Percentiles rank a stretch among this genome's conserved stretches.
Conservation (phyloP, 73 alveolate species). For the Paramecium tetraurelia region DNA sequence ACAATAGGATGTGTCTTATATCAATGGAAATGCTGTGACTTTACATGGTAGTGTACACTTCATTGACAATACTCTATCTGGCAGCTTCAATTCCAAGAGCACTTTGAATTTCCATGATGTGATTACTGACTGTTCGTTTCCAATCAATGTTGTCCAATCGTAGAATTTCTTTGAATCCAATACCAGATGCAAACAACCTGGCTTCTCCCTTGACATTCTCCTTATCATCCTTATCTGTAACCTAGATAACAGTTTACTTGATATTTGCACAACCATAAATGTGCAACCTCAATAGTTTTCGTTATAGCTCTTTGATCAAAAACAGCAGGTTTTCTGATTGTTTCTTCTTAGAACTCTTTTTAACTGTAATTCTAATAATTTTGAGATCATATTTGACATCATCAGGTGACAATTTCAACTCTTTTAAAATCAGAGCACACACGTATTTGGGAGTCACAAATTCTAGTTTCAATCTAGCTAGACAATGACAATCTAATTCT, state of each 20-base stretch:
- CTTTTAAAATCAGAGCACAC: background rate
- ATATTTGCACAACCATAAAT: background rate
- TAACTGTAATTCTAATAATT: slow-evolving; percentile 52
- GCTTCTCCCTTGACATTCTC: background rate
- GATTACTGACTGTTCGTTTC: slow-evolving; percentile 13
- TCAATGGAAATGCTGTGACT: slow-evolving; percentile 33
- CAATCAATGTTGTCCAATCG: slow-evolving; percentile 42
- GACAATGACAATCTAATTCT: background rate
- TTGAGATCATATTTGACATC: background rate
- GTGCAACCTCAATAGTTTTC: background rate
- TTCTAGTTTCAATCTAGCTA: background rate
- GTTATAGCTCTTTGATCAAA: background rate
- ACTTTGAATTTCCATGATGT: slow-evolving; percentile 41
- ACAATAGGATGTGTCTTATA: slow-evolving; percentile 47
- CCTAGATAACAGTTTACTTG: background rate
- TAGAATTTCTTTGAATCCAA: slow-evolving; percentile 16
- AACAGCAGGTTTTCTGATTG: background rate
- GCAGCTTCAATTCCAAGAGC: slow-evolving; percentile 59
- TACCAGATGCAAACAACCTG: slow-evolving; percentile 36
- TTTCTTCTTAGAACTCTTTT: background rate
- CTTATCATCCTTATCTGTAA: background rate
- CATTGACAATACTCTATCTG: slow-evolving; percentile 49
- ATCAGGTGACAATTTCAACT: background rate
- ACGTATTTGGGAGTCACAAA: background rate
- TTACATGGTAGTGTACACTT: slow-evolving; percentile 42